Conservation (phyloP, 768 basidiomycete genomes). For the Mycena rebaudengoi region DNA sequence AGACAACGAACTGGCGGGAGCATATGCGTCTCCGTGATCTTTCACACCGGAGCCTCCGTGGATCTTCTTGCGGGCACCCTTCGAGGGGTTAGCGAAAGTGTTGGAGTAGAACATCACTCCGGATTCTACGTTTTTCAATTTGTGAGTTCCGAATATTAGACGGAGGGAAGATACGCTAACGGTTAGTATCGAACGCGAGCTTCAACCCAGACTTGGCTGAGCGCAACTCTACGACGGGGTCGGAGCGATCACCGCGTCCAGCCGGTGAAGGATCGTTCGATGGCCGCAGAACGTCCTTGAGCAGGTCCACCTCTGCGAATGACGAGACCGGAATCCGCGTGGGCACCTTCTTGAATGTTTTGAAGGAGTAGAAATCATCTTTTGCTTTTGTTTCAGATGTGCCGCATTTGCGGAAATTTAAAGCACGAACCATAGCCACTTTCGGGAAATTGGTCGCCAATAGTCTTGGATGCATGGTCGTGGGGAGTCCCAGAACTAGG, state of each 20-base stretch:
- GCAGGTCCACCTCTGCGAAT: constrained; percentile 55
- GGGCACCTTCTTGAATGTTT: constrained; percentile 48
- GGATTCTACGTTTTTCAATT: constrained; percentile 53
- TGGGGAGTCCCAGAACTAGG: constrained; percentile 58
- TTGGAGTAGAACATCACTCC: constrained; percentile 83
- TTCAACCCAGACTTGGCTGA: constrained; percentile 67
- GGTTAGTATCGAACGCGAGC: constrained; percentile 73
- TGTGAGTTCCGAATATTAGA: neutral
- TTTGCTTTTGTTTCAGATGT: constrained; percentile 4
- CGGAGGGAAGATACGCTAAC: constrained; percentile 35
- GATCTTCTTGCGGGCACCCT: constrained; percentile 72
- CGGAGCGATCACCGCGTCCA: constrained; percentile 37
- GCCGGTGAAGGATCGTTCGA: constrained; percentile 42
- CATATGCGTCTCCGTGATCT: constrained; percentile 66
- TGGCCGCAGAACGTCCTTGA: constrained; percentile 49
- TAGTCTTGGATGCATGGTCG: constrained; percentile 55
- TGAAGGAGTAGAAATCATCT: constrained; percentile 76
- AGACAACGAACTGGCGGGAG: constrained; percentile 57
- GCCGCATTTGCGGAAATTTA: neutral
- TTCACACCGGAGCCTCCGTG: constrained; percentile 75
- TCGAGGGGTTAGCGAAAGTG: constrained; percentile 54
- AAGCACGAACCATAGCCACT: constrained; percentile 63
- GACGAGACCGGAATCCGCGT: constrained; percentile 55
- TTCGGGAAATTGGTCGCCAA: constrained; percentile 66
- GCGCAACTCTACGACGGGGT: constrained; percentile 60